phyloP scores from a whole-genome alignment of 2,329 filamentous ascomycete genomes.

The Ceratocystis destructans region DNA sequence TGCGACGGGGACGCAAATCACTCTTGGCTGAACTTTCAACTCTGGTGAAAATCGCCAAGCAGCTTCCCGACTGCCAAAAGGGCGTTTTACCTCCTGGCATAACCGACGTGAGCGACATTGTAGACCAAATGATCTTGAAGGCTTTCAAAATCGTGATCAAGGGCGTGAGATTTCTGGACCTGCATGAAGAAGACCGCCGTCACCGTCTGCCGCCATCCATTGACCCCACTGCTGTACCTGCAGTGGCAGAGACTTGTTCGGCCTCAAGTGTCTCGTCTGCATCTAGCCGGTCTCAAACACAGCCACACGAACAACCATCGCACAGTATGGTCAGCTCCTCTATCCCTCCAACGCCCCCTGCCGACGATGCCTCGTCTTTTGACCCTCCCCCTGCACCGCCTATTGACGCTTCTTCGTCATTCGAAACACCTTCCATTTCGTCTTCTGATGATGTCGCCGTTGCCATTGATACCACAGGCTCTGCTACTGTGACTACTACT shows the following conservation, averaged over 20 bases:
- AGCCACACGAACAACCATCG: background rate
- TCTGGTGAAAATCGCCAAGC: slow-evolving; percentile 78
- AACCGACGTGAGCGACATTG: slow-evolving; percentile 53
- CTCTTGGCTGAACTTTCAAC: slow-evolving; percentile 79
- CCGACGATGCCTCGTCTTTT: slow-evolving; percentile 41
- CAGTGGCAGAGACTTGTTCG: background rate
- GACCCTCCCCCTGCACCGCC: slow-evolving; percentile 21
- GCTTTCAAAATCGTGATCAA: slow-evolving; percentile 90
- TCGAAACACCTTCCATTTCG: slow-evolving; percentile 28
- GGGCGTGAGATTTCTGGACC: slow-evolving; percentile 77
- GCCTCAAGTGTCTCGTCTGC: background rate
- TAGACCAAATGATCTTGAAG: slow-evolving; percentile 87
- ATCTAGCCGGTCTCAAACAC: slow-evolving; percentile 7
- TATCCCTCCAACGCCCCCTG: slow-evolving; percentile 49
- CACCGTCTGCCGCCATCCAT: slow-evolving; percentile 10
- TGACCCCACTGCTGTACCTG: slow-evolving; percentile 7
- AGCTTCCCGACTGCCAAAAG: slow-evolving; percentile 59
- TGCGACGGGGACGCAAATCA: slow-evolving; percentile 73
- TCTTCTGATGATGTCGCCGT: background rate
- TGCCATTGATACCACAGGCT: background rate
- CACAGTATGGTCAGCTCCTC: background rate
- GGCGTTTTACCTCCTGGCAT: slow-evolving; percentile 25
- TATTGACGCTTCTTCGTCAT: slow-evolving; percentile 24
- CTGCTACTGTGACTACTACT: background rate
- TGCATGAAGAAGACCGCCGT: slow-evolving; percentile 53